Base-by-base conservation (phyloP, 345 rosid genomes). In the Isatis tinctoria region DNA sequence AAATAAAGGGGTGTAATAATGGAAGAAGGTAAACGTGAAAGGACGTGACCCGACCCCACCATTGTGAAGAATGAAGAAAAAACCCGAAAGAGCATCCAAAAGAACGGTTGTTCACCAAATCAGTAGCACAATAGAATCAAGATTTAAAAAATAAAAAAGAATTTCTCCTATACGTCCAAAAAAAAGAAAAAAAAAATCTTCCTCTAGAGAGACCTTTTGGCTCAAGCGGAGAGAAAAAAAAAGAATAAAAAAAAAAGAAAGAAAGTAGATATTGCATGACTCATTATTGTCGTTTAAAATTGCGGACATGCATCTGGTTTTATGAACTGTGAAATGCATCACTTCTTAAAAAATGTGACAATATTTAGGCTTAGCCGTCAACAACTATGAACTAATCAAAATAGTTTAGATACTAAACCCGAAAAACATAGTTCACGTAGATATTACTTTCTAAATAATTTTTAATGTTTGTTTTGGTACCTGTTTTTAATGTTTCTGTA, bases 21-120 rank as follows among this genome's bases (percentile, higher is more conserved):
- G 49, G 63, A 56, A 76, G 48, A 58, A 57, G 26, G 72, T 62
- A 54, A 35, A 12, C 67, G 37, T 67, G 68, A 70, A 52, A 49
- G 69, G 56, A 73, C 17, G 37, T 65, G 73, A 70, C 17, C 37
- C 14, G 79, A 64, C 85, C 86, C 87, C 84, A 81, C 81, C 72
- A 58, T 58, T 17, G 49, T 58, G 45, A 64, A 64, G 67, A 74
- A 67, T 33, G 65, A 71, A 54, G 63, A 82, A 76, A 78, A 82
- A 32, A 16, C 22, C 35, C 44, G 11, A 36, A 74, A 84, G 79
- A 79, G 72, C 66, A 74, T 39, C 66, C 52, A 61, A 79, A 76
- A 62, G 65, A 76, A 74, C 76, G 75, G 82, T 81, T 78, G 88
- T 82, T 75, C 74, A 70, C 86, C 81, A 72, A 60, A 68, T 60